A percentile compares a stretch with the other conserved stretches of the same genome.
Conservation (phyloP, 1,284 basidiomycete species). For the Heimioporus retisporus region DNA sequence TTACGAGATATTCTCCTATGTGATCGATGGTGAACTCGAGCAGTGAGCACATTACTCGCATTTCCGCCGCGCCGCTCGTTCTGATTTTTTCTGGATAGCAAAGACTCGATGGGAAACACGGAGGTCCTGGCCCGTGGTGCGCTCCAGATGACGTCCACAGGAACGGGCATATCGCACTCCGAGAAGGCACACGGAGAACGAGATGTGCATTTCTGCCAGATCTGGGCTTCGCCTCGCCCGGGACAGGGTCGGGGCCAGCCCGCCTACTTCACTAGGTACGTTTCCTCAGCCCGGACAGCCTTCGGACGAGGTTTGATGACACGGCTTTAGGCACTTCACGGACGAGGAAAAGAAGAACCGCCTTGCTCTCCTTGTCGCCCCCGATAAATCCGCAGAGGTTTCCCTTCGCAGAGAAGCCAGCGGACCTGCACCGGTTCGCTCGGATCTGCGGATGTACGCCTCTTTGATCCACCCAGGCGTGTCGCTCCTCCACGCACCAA, state of each 20-base stretch:
- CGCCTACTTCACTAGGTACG: constrained; percentile 82
- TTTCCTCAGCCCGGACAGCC: not conserved
- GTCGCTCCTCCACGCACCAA: constrained; percentile 62
- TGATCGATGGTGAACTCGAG: constrained; percentile 82
- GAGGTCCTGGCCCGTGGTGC: constrained; percentile 92
- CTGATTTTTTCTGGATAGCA: constrained; percentile 50
- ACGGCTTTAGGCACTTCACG: constrained; percentile 67
- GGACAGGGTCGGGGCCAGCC: constrained; percentile 64
- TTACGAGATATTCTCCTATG: constrained; percentile 94
- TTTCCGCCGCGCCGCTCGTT: not conserved
- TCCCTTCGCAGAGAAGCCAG: constrained; percentile 67
- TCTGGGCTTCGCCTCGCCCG: constrained; percentile 81
- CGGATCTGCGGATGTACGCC: constrained; percentile 70
- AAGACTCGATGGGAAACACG: constrained; percentile 91
- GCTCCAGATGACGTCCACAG: constrained; percentile 92
- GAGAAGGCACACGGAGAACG: constrained; percentile 71
- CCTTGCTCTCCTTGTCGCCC: constrained; percentile 79
- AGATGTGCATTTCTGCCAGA: constrained; percentile 88
- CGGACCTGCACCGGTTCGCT: constrained; percentile 82
- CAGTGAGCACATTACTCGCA: constrained; percentile 61
- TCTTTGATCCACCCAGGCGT: constrained; percentile 69
- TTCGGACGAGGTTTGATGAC: not conserved
- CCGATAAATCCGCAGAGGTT: constrained; percentile 66
- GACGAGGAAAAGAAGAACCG: constrained; percentile 86
- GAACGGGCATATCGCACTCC: constrained; percentile 90